Percentiles rank a stretch among this genome's conserved stretches.
Evolutionary conservation across 73 alveolate species (phyloP).

Genomic region (Paramecium bursaria): DNA sequence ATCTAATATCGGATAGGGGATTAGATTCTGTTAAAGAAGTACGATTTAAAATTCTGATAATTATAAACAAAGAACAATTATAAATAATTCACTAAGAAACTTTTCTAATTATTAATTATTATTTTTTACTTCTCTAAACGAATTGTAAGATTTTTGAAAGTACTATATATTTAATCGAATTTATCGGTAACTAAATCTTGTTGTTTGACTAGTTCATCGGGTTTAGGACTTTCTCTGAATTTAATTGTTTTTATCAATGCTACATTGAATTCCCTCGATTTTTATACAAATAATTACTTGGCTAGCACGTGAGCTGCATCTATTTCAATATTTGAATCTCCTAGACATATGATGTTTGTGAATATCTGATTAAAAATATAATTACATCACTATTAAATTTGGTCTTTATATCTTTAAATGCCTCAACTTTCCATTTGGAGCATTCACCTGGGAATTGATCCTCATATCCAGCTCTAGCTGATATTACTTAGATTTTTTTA

Average conservation of each 20-base stretch:
- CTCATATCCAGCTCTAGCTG: conserved; percentile 97
- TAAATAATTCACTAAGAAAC: no score
- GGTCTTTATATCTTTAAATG: conserved; percentile 92
- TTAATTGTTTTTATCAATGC: conserved; percentile 98
- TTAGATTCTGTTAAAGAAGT: no score
- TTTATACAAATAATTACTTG: conserved; percentile 77
- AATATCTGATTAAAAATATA: conserved; percentile 67
- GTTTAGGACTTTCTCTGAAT: conserved; percentile 97
- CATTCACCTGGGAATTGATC: conserved; percentile 91
- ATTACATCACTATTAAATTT: conserved; percentile 79
- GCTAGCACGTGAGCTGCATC: conserved; percentile 98
- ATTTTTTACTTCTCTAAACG: conserved; percentile 87
- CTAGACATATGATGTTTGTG: conserved; percentile 97
- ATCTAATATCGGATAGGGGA: no score
- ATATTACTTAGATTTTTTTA: conserved; percentile 77
- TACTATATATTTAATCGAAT: conserved; percentile 91
- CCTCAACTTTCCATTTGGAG: conserved; percentile 92
- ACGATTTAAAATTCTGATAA: no score
- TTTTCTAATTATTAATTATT: neutral
- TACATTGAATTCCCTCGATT: conserved; percentile 48
- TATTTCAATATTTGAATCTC: conserved; percentile 98
- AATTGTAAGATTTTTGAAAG: conserved; percentile 94
- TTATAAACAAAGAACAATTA: no score
- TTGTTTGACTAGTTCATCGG: conserved; percentile 96
- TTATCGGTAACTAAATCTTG: conserved; percentile 92